Evolutionary conservation across 2,329 filamentous ascomycete genomes (phyloP), one percentile per base, ranked within the genome.

Genomic region (Ceratocystis cubensis): DNA sequence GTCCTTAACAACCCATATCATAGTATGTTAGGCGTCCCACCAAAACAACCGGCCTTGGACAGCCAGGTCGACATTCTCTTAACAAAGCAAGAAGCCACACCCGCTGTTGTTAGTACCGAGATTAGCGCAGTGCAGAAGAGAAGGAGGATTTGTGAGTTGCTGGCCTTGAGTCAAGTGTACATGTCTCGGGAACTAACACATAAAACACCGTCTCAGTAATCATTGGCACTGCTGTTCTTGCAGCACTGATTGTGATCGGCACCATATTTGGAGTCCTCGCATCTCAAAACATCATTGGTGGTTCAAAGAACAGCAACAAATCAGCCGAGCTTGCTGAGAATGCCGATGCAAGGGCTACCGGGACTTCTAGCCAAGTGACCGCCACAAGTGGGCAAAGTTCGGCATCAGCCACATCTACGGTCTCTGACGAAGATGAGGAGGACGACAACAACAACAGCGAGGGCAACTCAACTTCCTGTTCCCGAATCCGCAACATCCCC

Each of bases 401-500:
- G 13, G 30, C 8, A 7, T 41, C 30, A 28, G 41, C 37, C 15
- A 28, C 30, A 15, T 30, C 61, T 44, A 15, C 50, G 46, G 25
- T 10, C 20, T 64, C 48, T 48, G 2, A 3, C 41, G 25, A 28
- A n/a, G 50, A 56, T 15, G 30, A 59, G 22, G 17, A 28, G 0
- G 30, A 41, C 13, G 45, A 59, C 7, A 13, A n/a, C 10, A 46
- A 46, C 57, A 22, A 48, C 20, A 15, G 59, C 48, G n/a, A 7
- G 28, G 28, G 3, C 41, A 33, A 62, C 13, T 15, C 30, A 25
- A 56, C 30, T 46, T 56, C 45, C 20, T 69, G 67, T 30, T 53
- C 62, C 5, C 37, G 25, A 22, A 56, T 66, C 28, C 63, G 65
- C 63, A 64, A 68, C 65, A 78, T 81, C 66, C 81, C 82, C 71